Evolutionary conservation across 805 yeast genomes (phyloP), one percentile per base, ranked within the genome.

Genomic region (Candida yuanshanica): DNA sequence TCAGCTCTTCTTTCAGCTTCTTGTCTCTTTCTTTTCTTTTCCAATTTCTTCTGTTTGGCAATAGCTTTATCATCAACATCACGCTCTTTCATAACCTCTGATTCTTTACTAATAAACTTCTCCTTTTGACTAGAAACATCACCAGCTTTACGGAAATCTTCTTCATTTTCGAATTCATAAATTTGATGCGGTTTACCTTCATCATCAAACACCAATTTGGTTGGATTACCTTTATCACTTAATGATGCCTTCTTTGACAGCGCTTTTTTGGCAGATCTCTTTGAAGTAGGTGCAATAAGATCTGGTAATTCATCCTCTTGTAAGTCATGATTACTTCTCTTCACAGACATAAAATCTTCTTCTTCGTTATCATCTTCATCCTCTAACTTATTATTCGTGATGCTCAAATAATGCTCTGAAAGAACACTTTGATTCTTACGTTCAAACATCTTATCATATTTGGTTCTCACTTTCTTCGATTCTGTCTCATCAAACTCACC

Each of bases 401-500:
- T 70, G 45, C 79, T 84, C 63, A 80, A 62, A 58, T 89, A 93
- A 59, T 91, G 95, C 52, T 90, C 93, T 37, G 95, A 83, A 39
- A 93, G 69, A 16, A 93, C 95, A 39, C 84, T 83, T 67, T 93
- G 98, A 62, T 93, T 93, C 60, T 85, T 75, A 60, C 99, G 77
- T 60, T 88, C 95, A 64, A 93, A 93, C 95, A 93, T 90, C 47
- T 90, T 77, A 62, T 93, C 99, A 58, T 87, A 87, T 61, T 85
- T 91, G 13, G 97, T 93, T 55, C 89, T 77, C 2, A 79, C 82
- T 50, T 75, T 74, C 45, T 61, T 59, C 37, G 50, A 41, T 58
- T 70, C 49, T 44, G 54, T 49, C 36, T 42, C 45, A 1, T 62
- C 69, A 16, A 66, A 47, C 33, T 77, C 87, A 42, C 91, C 95